These are phyloP conservation scores for Eleusine coracana DNA, from an alignment of 176 grass and related monocot genomes.

Conservation along the genomic window DNA sequence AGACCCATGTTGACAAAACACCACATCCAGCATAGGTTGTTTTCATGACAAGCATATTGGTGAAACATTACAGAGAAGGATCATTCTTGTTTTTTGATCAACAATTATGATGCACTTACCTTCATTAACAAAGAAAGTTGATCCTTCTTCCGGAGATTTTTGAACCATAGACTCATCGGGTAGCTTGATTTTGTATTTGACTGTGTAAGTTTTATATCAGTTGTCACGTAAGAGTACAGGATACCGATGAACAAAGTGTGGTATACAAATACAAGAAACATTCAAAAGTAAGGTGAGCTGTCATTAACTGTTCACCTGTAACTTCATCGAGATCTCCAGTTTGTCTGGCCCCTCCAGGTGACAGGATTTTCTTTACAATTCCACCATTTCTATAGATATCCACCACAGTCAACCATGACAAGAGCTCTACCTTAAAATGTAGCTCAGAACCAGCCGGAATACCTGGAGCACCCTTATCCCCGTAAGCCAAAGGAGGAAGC, in stretches of 20 bases:
- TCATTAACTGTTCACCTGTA: conserved; percentile 17
- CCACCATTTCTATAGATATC: conserved; percentile 43
- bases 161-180: conserved; percentile 43
- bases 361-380: conserved; percentile 48
- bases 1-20: not conserved
- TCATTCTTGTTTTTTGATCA: not conserved
- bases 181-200: conserved; percentile 47
- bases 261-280: not conserved
- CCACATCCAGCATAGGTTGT: not conserved
- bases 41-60: not conserved
- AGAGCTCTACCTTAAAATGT: conserved; percentile 50
- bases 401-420: conserved; percentile 51
- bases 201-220: conserved; percentile 9
- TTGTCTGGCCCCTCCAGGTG: conserved; percentile 30
- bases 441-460: conserved; percentile 45
- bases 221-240: not conserved
- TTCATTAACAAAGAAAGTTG: conserved; percentile 45
- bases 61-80: not conserved
- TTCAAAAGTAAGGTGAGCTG: not conserved
- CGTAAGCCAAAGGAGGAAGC: conserved; percentile 30
- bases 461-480: conserved; percentile 8
- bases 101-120: conserved; percentile 15
- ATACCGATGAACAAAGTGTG: not conserved
- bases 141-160: conserved; percentile 48
- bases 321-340: conserved; percentile 52